These are phyloP conservation scores for Phenoliferia sp. DNA, from an alignment of 1,284 basidiomycete species.

Conservation along the genomic window DNA sequence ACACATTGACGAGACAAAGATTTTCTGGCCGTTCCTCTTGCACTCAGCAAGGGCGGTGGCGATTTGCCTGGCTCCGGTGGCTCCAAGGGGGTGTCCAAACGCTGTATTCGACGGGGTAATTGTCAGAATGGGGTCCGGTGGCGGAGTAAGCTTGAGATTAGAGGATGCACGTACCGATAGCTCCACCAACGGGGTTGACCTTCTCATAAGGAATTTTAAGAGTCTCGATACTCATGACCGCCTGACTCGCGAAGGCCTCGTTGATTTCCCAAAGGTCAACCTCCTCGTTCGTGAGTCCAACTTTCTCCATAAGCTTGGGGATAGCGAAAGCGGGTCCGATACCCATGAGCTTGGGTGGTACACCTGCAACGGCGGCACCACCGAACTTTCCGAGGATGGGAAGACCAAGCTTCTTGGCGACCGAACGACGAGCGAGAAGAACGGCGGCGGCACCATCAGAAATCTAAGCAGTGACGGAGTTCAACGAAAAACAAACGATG, in stretches of 20 bases:
- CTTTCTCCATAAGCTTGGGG: conserved; percentile 71
- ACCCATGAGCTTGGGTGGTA: conserved; percentile 61
- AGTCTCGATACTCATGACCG: conserved; percentile 54
- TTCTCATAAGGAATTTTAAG: conserved; percentile 46
- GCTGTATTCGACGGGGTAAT: background rate
- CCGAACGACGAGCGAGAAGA: conserved; percentile 75
- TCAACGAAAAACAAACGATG: conserved; percentile 26
- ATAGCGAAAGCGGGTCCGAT: conserved; percentile 87
- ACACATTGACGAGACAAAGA: background rate
- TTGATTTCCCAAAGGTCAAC: conserved; percentile 87
- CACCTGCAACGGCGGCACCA: conserved; percentile 69
- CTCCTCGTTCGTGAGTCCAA: conserved; percentile 64
- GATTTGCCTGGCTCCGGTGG: conserved; percentile 75
- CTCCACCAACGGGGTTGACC: conserved; percentile 49
- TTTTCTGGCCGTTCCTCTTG: conserved; percentile 52
- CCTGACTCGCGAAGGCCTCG: conserved; percentile 63
- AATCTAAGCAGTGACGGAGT: conserved; percentile 45
- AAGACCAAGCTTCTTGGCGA: conserved; percentile 81
- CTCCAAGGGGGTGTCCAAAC: conserved; percentile 43
- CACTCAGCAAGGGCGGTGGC: conserved; percentile 78
- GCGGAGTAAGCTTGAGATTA: background rate
- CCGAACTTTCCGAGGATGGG: conserved; percentile 92
- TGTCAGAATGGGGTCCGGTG: background rate
- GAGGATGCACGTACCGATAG: conserved; percentile 45
- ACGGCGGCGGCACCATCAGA: conserved; percentile 98